A percentile compares a stretch with the other conserved stretches of the same genome.
phyloP scores from a whole-genome alignment of 2,329 filamentous ascomycete genomes.

The Cytospora piceicola region DNA sequence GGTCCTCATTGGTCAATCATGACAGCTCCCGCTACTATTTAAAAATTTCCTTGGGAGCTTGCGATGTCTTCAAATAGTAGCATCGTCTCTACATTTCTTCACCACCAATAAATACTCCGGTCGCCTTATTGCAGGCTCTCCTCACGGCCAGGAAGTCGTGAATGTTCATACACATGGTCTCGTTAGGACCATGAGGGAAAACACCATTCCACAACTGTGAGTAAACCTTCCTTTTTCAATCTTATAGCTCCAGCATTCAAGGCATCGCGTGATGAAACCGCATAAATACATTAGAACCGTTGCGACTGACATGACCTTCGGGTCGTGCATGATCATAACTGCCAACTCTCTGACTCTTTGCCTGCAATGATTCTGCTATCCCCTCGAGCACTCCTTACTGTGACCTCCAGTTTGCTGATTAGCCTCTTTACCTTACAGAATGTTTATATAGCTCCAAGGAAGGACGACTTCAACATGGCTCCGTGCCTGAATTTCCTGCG shows the following conservation, averaged over 20 bases:
- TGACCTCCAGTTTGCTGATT: neutral
- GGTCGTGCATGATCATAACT: conserved; percentile 57
- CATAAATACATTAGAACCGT: conserved; percentile 58
- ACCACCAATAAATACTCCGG: neutral
- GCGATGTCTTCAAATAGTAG: neutral
- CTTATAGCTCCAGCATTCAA: conserved; percentile 23
- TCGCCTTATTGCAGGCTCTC: neutral
- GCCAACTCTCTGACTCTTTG: conserved; percentile 50
- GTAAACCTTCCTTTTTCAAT: conserved; percentile 3
- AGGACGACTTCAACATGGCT: conserved; percentile 47
- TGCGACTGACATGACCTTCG: conserved; percentile 58
- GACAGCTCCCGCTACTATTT: neutral
- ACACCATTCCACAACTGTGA: conserved; percentile 6
- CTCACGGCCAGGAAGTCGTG: neutral
- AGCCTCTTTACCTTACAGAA: conserved; percentile 14
- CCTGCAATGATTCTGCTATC: neutral
- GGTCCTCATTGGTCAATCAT: conserved; percentile 21
- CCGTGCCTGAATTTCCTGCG: conserved; percentile 56
- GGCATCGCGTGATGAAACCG: conserved; percentile 50
- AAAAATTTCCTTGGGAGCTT: neutral
- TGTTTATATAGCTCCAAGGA: conserved; percentile 27
- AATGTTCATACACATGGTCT: neutral
- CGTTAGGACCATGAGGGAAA: conserved; percentile 2
- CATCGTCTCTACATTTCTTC: neutral
- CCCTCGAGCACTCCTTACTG: neutral